These are phyloP conservation scores for Hypomontagnella submonticulosa DNA, from an alignment of 495 filamentous ascomycete species.

Conservation along the genomic window DNA sequence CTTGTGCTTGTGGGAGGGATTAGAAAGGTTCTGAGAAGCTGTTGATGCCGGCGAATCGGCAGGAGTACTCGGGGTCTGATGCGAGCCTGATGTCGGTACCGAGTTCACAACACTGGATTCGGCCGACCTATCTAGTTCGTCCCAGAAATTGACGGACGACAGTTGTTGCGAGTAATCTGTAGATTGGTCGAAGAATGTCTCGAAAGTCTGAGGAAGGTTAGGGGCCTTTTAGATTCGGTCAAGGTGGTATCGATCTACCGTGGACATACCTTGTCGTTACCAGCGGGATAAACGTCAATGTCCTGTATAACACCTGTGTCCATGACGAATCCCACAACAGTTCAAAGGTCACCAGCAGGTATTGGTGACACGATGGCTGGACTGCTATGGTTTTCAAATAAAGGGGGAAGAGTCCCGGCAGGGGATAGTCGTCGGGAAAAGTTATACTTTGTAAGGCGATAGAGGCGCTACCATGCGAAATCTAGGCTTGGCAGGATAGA, in stretches of 20 bases:
- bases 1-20: constrained; percentile 46
- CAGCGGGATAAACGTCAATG: constrained; percentile 50
- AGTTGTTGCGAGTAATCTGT: constrained; percentile 48
- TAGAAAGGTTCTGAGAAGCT: constrained; percentile 38
- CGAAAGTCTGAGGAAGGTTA: constrained; percentile 44
- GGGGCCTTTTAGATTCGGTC: constrained; percentile 23
- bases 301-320: constrained; percentile 53
- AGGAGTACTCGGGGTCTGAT: constrained; percentile 46
- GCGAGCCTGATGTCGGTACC: constrained; percentile 42
- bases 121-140: constrained; percentile 48
- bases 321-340: constrained; percentile 50
- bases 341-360: constrained; percentile 40
- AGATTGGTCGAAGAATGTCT: constrained; percentile 49
- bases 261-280: constrained; percentile 44
- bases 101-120: constrained; percentile 49
- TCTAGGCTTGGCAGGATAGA: constrained; percentile 38
- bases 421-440: constrained; percentile 28
- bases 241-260: constrained; percentile 22
- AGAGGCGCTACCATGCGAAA: constrained; percentile 33
- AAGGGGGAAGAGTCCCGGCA: constrained; percentile 21
- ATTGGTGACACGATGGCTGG: constrained; percentile 40
- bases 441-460: constrained; percentile 32
- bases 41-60: constrained; percentile 41
- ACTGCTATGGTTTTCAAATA: constrained; percentile 32
- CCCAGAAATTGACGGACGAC: constrained; percentile 49